Base-by-base conservation (phyloP, 2,329 filamentous ascomycete genomes). In the Beauveria australis region DNA sequence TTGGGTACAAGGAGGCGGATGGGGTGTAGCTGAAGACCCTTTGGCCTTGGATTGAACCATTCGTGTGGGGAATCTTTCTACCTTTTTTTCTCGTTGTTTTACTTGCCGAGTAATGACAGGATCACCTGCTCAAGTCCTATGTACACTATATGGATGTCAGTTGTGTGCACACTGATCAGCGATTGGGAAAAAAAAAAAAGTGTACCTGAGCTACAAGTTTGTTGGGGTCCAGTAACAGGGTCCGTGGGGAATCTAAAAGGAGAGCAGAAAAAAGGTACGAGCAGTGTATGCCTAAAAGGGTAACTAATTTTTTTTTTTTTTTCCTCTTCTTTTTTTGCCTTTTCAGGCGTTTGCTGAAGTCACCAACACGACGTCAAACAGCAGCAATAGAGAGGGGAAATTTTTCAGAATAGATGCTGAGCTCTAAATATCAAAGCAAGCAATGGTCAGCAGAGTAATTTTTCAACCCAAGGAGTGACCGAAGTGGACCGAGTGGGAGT, bases 221-320 rank as follows among this genome's bases (percentile, higher is more conserved):
- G 59, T 61, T 61, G 59, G 59, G 59, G 59, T 61, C 59, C n/a
- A 55, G 52, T 49, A 44, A 41, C 53, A 61, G 59, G 59, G 59
- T 61, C 59, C 59, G 53, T 55, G 59, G 59, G 52, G 59, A 54
- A 60, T 30, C 30, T 37, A 49, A 57, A 16, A 28, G 19, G 30
- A 49, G 37, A 1, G 19, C 22, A 30, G 33, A 53, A 53, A 53
- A 53, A 46, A 53, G 57, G 57, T 28, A 48, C 58, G 43, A 44
- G 51, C 43, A 37, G 49, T 26, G 47, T 30, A 37, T 24, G 22
- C 18, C 37, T 14, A 46, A 37, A 41, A 40, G 28, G 40, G 57
- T 22, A 51, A 54, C 24, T 24, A 4, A 4, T 8, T 7, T 28
- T 28, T 28, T 22, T 8, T 7, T 28, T 28, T 28, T 22, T 2